Conservation (phyloP, 176 grass and related monocot genomes). For the Phyllostachys edulis region DNA sequence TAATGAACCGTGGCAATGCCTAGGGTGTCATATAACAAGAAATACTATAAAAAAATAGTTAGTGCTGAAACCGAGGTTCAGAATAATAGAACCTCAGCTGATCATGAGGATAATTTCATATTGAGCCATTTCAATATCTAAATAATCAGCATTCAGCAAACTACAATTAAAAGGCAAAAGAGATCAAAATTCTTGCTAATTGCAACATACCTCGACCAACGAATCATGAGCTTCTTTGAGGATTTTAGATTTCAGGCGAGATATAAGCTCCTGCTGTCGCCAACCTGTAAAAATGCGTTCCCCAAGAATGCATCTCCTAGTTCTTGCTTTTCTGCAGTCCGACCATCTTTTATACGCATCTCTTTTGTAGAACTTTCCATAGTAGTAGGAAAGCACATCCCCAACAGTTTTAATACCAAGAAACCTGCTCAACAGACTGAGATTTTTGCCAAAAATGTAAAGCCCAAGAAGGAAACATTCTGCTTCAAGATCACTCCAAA, state of each 20-base stretch:
- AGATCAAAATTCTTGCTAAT: background rate
- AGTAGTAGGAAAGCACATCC: slow-evolving; percentile 69
- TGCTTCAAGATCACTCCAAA: slow-evolving; percentile 63
- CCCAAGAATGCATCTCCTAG: slow-evolving; percentile 77
- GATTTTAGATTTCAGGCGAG: slow-evolving; percentile 57
- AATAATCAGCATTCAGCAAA: slow-evolving; percentile 18
- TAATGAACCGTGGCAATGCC: background rate
- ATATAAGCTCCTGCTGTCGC: slow-evolving; percentile 71
- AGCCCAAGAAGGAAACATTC: slow-evolving; percentile 77
- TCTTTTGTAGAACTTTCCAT: slow-evolving; percentile 67
- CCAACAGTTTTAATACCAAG: slow-evolving; percentile 60
- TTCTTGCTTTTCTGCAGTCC: slow-evolving; percentile 57
- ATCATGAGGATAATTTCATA: slow-evolving; percentile 31
- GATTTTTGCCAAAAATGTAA: slow-evolving; percentile 92
- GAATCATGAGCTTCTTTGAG: slow-evolving; percentile 57
- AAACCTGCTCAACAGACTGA: slow-evolving; percentile 53
- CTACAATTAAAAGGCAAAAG: slow-evolving; percentile 13
- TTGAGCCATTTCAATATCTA: slow-evolving; percentile 3
- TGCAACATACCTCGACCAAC: slow-evolving; percentile 64
- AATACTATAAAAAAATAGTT: background rate
- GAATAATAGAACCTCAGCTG: slow-evolving; percentile 13
- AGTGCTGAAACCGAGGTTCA: background rate
- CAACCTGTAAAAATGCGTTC: slow-evolving; percentile 77
- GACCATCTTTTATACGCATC: slow-evolving; percentile 49
- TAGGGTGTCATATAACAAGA: slow-evolving; percentile 21